Evolutionary conservation across 202 grass and related monocot species (phyloP), one percentile per base, ranked within the genome.

Genomic region (Saccharum hybrid): DNA sequence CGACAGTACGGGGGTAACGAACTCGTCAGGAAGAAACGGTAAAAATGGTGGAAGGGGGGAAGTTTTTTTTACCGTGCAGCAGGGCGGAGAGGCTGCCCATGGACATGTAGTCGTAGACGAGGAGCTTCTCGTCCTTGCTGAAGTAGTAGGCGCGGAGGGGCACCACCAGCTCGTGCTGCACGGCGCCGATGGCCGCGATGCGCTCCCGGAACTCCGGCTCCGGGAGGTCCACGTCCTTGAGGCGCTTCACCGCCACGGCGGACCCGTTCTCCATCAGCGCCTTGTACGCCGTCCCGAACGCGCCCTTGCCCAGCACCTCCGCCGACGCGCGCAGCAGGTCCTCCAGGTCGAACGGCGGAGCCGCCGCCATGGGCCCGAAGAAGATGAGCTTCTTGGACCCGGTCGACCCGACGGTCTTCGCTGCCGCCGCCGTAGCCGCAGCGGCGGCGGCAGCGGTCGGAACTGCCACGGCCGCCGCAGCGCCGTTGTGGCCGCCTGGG

Each of bases 281-380:
- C 85, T 97, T 97, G 94, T 97, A 97, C 66, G 94, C 92, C 75
- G 94, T 97, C 39, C 94, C 94, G 87, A 97, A 97, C 68, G 94
- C 93, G 61, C 94, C 94, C 77, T 97, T 97, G 54, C 94, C 94
- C 48, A 97, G 80, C 66, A 94, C 92, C 86, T 94, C 92, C 64
- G 92, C 92, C 16, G 92, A 94, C 39, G 92, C 92, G 36, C 89
- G 87, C 11, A 94, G 84, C 64, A 94, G 82, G 73, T 94, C 92
- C 81, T 94, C 92, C 81, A 94, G 85, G 76, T 91, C 92, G 86
- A 94, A 94, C 83, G 90, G 75, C 68, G 89, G 81, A n/a, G 92
- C 72, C 19, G 71, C 86, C 6, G 86, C 82, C 82, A 86, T 85
- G 26, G 87, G 78, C 0, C 93, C 91, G 74, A 84, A 87, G 81